A percentile compares a stretch with the other conserved stretches of the same genome.
These are phyloP conservation scores for Pleurotus sapidus DNA, from an alignment of 768 basidiomycete genomes.

Conservation along the genomic window DNA sequence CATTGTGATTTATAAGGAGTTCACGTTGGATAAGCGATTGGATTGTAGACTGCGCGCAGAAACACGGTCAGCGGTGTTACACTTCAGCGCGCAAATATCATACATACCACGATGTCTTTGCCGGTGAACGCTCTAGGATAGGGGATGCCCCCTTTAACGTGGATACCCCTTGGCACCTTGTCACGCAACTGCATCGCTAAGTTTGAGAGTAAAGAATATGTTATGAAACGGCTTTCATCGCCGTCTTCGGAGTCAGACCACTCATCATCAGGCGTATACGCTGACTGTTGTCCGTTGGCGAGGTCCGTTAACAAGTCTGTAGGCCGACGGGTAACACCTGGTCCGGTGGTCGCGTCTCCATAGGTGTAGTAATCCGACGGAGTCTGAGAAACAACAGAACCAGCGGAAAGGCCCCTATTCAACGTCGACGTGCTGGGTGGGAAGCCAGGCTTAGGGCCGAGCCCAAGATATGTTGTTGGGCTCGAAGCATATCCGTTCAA, in stretches of 20 bases:
- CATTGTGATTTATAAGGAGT: constrained; percentile 69
- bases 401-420: constrained; percentile 25
- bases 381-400: constrained; percentile 21
- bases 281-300: constrained; percentile 25
- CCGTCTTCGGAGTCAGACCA: constrained; percentile 69
- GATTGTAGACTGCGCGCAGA: constrained; percentile 68
- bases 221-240: constrained; percentile 76
- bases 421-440: constrained; percentile 11
- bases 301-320: constrained; percentile 27
- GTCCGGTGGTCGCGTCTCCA: constrained; percentile 2
- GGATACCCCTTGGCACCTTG: constrained; percentile 81
- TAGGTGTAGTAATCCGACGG: constrained; percentile 13
- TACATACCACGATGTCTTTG: constrained; percentile 86
- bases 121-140: constrained; percentile 92
- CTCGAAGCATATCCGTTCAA: constrained; percentile 1
- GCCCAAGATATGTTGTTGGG: background rate
- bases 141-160: constrained; percentile 91
- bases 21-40: constrained; percentile 86
- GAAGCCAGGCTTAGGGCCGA: background rate
- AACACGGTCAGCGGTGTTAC: background rate
- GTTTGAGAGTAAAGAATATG: constrained; percentile 84
- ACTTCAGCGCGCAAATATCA: background rate
- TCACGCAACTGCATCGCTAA: constrained; percentile 88
- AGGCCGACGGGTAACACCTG: constrained; percentile 14
- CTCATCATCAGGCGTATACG: constrained; percentile 42